Conservation (phyloP, 495 filamentous ascomycete species). For the Xylaria sp. region DNA sequence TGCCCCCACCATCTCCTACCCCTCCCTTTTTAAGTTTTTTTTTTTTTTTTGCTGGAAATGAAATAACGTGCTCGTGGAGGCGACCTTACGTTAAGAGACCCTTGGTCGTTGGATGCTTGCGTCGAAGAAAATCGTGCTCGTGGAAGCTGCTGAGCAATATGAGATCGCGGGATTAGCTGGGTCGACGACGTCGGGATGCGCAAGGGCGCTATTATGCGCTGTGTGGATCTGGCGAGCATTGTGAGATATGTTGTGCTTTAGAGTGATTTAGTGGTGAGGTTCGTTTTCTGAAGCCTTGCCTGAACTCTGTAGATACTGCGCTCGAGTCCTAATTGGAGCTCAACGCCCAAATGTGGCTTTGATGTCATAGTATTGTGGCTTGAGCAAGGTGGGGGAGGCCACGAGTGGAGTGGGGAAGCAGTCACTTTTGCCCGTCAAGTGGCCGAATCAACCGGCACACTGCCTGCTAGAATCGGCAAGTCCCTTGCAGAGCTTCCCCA, state of each 20-base stretch:
- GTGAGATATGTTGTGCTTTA: background rate
- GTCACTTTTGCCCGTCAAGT: slow-evolving; percentile 1
- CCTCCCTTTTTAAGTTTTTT: background rate
- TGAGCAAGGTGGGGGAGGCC: background rate
- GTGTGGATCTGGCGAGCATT: slow-evolving; percentile 5
- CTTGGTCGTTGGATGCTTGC: slow-evolving; percentile 13
- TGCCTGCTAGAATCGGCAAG: slow-evolving; percentile 19
- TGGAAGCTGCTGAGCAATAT: slow-evolving; percentile 24
- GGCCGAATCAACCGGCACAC: background rate
- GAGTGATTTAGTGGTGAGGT: background rate
- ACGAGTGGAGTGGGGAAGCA: slow-evolving; percentile 4
- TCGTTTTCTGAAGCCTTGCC: background rate
- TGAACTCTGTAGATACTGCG: background rate
- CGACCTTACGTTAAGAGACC: slow-evolving; percentile 37
- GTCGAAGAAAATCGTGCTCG: slow-evolving; percentile 35
- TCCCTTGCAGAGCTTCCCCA: slow-evolving; percentile 23
- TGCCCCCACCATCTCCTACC: no score
- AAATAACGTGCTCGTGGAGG: background rate
- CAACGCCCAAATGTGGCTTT: slow-evolving; percentile 6
- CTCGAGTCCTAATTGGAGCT: background rate
- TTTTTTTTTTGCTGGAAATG: background rate
- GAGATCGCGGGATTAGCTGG: slow-evolving; percentile 18
- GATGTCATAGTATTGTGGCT: background rate
- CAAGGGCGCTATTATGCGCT: background rate
- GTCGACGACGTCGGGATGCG: background rate